These are phyloP conservation scores for Isoetes taiwanensis DNA, from an alignment of 75 land plant species.

Conservation along the genomic window DNA sequence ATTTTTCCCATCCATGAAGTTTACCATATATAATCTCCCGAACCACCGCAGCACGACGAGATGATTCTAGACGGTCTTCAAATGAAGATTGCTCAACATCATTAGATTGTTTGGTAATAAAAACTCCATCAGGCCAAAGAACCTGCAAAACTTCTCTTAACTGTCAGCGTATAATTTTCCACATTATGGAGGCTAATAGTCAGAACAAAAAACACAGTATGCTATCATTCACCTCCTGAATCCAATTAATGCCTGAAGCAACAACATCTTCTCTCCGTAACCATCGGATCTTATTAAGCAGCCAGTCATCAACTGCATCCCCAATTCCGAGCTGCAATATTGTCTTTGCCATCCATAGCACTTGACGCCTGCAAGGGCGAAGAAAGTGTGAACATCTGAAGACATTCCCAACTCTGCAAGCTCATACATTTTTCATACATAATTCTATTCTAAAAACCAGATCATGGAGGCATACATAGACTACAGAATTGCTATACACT, in stretches of 20 bases:
- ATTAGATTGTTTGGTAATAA: slow-evolving; percentile 82
- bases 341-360: slow-evolving; percentile 95
- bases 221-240: slow-evolving; percentile 90
- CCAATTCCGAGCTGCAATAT: slow-evolving; percentile 95
- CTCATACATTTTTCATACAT: too few species aligned
- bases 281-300: slow-evolving; percentile 68
- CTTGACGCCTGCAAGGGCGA: slow-evolving; percentile 76
- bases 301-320: slow-evolving; percentile 98
- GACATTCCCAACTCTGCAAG: too few species aligned
- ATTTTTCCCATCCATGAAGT: slow-evolving; percentile 5
- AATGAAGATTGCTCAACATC: slow-evolving; percentile 17
- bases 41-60: slow-evolving; percentile 69
- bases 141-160: too few species aligned
- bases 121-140: slow-evolving; percentile 98
- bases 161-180: too few species aligned
- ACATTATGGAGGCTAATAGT: too few species aligned
- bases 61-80: slow-evolving; percentile 57
- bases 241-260: slow-evolving; percentile 54
- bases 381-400: too few species aligned
- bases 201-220: too few species aligned
- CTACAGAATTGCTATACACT: too few species aligned
- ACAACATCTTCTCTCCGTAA: slow-evolving; percentile 68
- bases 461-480: background rate
- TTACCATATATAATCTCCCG: slow-evolving; percentile 73
- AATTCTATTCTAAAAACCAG: too few species aligned